Evolutionary conservation across 2,329 filamentous ascomycete species (phyloP), one percentile per base, ranked within the genome.

Genomic region (Alternaria consortialis): DNA sequence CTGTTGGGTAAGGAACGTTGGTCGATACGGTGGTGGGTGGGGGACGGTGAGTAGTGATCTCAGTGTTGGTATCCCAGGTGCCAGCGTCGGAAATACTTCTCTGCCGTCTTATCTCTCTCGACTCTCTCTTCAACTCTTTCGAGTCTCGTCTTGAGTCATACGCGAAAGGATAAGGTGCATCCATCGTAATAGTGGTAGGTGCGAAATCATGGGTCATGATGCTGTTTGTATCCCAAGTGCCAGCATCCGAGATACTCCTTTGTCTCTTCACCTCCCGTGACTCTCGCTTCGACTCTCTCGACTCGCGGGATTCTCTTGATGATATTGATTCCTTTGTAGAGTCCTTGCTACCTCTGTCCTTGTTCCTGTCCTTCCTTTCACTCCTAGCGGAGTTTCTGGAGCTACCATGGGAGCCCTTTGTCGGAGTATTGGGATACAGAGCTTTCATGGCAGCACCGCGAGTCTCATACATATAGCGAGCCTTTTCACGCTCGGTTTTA

Each of bases 361-460:
- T 65, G 56, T 55, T 64, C 58, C 65, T 69, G 25, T 68, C 67
- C 56, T 56, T 65, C 47, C 63, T 67, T 25, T 66, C 66, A 56
- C 60, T 63, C 34, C 63, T 65, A 17, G 63, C 52, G 4, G 66
- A 68, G 27, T 64, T 64, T 40, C 65, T 67, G 36, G 68, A 63
- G 31, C 62, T 65, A 17, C 64, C 53, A 39, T 56, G 68, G 15
- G 63, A 53, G 34, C 55, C 68, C 47, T 67, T 60, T 11, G 68
- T 68, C 34, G 73, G 72, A 25, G 68, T 68, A 54, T 75, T 75
- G 5, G 76, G 75, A 58, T 80, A 80, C 39, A 80, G 52, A 7
- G 68, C 77, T 58, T 80, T 80, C 60, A 80, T 72, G 2, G 76
- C 77, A 13, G 77, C 77, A 48, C 77, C 79, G 23, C 76, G 70